Evolutionary conservation across 1,284 basidiomycete genomes (phyloP).

Genomic region (Fomes fomentarius): DNA sequence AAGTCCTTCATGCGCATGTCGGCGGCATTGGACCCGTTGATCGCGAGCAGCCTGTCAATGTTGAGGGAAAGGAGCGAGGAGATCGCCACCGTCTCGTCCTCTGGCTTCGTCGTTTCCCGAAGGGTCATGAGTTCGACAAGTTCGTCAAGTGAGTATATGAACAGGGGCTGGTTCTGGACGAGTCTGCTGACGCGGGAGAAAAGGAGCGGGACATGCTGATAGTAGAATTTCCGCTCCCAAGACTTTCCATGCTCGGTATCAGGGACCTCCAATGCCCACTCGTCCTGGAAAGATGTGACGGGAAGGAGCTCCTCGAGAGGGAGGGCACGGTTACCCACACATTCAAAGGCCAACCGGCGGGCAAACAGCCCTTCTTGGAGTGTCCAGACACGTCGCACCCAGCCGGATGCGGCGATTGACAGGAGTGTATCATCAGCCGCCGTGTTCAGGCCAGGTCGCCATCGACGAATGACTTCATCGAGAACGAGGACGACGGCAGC

Average conservation of each 20-base stretch:
- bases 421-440: no score
- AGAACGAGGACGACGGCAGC: constrained; percentile 19
- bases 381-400: constrained; percentile 24
- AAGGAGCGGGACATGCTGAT: no score
- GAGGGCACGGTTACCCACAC: constrained; percentile 10
- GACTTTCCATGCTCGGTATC: neutral
- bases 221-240: no score
- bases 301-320: constrained; percentile 3
- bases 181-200: no score
- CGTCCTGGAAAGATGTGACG: neutral
- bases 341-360: constrained; percentile 18
- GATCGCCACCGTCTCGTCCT: constrained; percentile 18
- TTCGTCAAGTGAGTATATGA: neutral
- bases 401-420: constrained; percentile 13
- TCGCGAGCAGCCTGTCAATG: constrained; percentile 2
- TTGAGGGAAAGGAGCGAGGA: constrained; percentile 11
- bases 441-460: no score
- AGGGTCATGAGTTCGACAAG: constrained; percentile 2
- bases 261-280: no score
- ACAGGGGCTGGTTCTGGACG: neutral
- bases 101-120: constrained; percentile 11
- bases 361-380: constrained; percentile 24
- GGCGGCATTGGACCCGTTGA: neutral
- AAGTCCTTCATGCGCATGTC: constrained; percentile 1
- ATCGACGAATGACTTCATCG: constrained; percentile 14